Percentiles rank a stretch among this genome's conserved stretches.
Conservation (phyloP, 768 basidiomycete genomes). For the Mycena venus region DNA sequence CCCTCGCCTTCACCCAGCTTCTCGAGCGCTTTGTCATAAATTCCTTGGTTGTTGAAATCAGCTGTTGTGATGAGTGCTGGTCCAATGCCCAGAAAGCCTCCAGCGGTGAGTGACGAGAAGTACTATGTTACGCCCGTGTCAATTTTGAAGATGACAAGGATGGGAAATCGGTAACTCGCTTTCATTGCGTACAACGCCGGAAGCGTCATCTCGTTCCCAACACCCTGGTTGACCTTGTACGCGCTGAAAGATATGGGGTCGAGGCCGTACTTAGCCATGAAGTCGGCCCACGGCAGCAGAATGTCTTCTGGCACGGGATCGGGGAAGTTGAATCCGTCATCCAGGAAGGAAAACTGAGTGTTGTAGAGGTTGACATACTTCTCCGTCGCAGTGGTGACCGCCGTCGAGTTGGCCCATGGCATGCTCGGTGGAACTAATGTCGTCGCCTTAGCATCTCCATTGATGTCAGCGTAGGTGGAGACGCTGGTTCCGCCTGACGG, state of each 20-base stretch:
- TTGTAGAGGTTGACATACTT: not conserved
- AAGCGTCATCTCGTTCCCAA: not conserved
- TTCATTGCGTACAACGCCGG: not conserved
- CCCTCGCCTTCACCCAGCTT: not conserved
- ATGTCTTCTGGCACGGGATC: not conserved
- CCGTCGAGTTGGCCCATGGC: not conserved
- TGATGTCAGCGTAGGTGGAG: not conserved
- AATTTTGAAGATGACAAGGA: not conserved
- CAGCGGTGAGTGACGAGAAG: not conserved
- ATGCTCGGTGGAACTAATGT: not conserved
- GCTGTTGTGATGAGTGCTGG: not conserved
- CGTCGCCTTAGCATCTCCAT: not conserved
- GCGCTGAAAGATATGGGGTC: not conserved
- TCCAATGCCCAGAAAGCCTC: not conserved
- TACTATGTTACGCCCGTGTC: not conserved
- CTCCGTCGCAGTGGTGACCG: not conserved
- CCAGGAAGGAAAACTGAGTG: not conserved
- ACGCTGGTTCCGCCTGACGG: not conserved
- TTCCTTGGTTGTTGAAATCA: not conserved
- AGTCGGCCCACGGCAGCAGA: not conserved
- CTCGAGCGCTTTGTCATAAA: not conserved
- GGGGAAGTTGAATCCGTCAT: not conserved
- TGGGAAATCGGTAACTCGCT: not conserved
- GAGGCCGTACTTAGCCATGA: not conserved
- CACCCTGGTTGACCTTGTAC: not conserved